phyloP scores from a whole-genome alignment of 179 eudicot species.

The Beta lomatogona region DNA sequence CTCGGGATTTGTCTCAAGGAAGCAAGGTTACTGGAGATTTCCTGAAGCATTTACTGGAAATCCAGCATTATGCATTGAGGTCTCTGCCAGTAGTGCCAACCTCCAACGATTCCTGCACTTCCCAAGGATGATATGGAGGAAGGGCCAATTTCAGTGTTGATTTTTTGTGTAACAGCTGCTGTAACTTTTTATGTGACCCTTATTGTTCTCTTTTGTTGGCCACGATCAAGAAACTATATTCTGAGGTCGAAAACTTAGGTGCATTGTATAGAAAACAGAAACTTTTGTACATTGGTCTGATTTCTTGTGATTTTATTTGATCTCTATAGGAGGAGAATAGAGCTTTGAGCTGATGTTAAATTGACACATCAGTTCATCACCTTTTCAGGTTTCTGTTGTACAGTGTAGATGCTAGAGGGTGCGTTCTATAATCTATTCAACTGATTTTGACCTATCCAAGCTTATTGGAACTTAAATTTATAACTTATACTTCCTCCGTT shows the following conservation, averaged over 20 bases:
- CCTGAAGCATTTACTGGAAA: conserved; percentile 88
- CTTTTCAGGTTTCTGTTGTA: not conserved
- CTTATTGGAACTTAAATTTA: no score
- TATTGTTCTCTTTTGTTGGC: conserved; percentile 63
- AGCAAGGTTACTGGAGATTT: conserved; percentile 64
- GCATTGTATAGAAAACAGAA: conserved; percentile 30
- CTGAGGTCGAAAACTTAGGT: conserved; percentile 53
- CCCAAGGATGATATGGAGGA: conserved; percentile 53
- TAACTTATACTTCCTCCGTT: no score
- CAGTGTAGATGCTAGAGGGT: no score
- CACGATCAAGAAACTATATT: conserved; percentile 64
- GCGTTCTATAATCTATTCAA: no score
- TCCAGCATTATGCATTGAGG: conserved; percentile 68
- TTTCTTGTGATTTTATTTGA: conserved; percentile 14
- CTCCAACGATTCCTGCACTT: conserved; percentile 42
- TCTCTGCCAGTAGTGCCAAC: conserved; percentile 57
- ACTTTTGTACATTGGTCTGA: conserved; percentile 33
- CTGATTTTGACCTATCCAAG: no score
- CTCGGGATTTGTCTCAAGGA: conserved; percentile 63
- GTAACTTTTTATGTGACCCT: conserved; percentile 76
- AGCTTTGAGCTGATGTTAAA: conserved; percentile 13
- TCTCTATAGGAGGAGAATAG: not conserved
- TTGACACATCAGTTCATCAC: not conserved
- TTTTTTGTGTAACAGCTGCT: conserved; percentile 65
- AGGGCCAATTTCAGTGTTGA: conserved; percentile 71